Evolutionary conservation across 805 yeast species (phyloP), one percentile per base, ranked within the genome.

Genomic region (Lachancea sp.): DNA sequence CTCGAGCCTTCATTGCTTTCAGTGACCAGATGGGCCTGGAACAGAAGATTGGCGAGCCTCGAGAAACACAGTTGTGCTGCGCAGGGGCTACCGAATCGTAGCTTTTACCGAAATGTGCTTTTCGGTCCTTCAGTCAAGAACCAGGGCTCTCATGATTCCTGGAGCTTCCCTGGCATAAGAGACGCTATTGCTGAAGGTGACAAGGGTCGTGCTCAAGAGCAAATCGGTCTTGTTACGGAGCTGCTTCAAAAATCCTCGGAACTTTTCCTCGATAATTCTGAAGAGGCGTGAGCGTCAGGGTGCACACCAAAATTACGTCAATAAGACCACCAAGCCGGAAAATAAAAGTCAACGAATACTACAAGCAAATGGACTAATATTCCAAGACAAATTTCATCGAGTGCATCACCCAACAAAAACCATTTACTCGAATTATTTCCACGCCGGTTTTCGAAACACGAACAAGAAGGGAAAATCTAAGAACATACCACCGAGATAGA

Each of bases 1-100:
- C 56, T 79, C 3, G 95, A 90, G 59, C 89, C 95, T 1, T 77
- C 88, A 1, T 59, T 83, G 45, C 66, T 86, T 33, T 74, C 90
- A 0, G 79, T 81, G 38, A 80, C 77, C 50, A 71, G 98, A 55
- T 78, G 86, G 82, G 78, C 78, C 46, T 85, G 93, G 86, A 90
- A 90, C 62, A 73, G 78, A n/a, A 78, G 78, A 49, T 63, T 87
- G 55, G 62, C 77, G 3, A 60, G 66, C 13, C 69, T 85, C 46
- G 82, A 81, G 50, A 75, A 74, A 50, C 61, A 69, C 16, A 74
- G 85, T 50, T 57, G 82, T 9, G 59, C 68, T 6, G 59, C 68
- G 1, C 67, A 65, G 7, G 77, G 77, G 1, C 54, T 76, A 1
- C 69, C 70, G 3, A 57, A 65, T 5, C 71, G 95, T 30, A 69